Base-by-base conservation (phyloP, 495 filamentous ascomycete species). In the Podospora comata region DNA sequence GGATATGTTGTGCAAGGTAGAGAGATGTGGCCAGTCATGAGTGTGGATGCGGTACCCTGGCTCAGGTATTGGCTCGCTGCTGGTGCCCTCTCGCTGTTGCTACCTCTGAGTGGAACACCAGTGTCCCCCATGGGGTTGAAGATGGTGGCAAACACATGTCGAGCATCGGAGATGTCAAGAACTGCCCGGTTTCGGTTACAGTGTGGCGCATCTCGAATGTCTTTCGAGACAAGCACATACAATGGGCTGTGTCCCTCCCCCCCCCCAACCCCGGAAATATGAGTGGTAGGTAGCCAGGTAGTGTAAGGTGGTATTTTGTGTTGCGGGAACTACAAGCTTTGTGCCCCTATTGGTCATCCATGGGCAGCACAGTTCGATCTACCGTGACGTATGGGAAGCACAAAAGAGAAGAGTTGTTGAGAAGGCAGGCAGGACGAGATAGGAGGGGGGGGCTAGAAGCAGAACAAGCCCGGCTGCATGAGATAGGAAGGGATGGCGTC, bases 171-270 rank as follows among this genome's bases (percentile, higher is more conserved):
- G 9, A n/a, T 60, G 68, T 65, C 68, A 70, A 67, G 68, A n/a
- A 13, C 30, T 7, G 3, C 32, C 59, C 23, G 18, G 65, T 70
- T 70, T 67, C 68, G 18, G 65, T 70, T 70, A 65, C 68, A 70
- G 20, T 30, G 28, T 23, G 44, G 44, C 57, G 60, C 27, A 58
- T 11, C 55, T 58, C 55, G 16, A 54, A 54, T 68, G 67, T 61
- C 48, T 60, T 19, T 62, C 48, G 2, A 18, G 13, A 23, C 18
- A 48, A 32, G 19, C 11, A 23, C 34, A 39, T 11, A 39, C 34
- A 39, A 39, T 6, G 34, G 34, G 5, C 11, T 39, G 34, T 48
- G 7, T 3, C 39, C n/a, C n/a, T n/a, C n/a, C n/a, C n/a, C n/a
- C n/a, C 39, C 39, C 39, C 39, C 39, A 6, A 6, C 39, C 39